These are phyloP conservation scores for Cerioporus squamosus DNA, from an alignment of 1,284 basidiomycete genomes.

Conservation along the genomic window DNA sequence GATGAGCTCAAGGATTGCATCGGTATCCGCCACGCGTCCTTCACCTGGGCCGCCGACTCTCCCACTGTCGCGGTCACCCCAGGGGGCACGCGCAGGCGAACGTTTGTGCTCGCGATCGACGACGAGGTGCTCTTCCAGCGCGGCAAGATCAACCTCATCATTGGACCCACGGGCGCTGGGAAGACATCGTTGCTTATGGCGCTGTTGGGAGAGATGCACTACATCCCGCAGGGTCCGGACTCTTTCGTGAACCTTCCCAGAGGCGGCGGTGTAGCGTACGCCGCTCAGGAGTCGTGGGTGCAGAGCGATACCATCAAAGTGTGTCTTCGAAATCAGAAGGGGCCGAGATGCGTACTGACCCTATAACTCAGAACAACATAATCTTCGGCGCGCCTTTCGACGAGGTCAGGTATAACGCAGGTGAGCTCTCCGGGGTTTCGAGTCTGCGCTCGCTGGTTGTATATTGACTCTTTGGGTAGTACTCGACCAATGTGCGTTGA, in stretches of 20 bases:
- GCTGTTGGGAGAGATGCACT: slow-evolving; percentile 67
- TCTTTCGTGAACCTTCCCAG: slow-evolving; percentile 75
- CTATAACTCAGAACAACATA: slow-evolving; percentile 45
- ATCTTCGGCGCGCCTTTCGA: slow-evolving; percentile 48
- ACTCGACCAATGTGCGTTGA: slow-evolving; percentile 64
- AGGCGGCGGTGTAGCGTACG: slow-evolving; percentile 69
- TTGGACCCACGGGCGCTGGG: slow-evolving; percentile 65
- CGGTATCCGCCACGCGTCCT: slow-evolving; percentile 46
- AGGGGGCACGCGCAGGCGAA: slow-evolving; percentile 30
- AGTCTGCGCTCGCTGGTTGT: slow-evolving; percentile 35
- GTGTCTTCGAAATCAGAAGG: neutral
- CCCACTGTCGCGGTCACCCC: slow-evolving; percentile 33
- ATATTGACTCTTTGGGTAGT: slow-evolving; percentile 41
- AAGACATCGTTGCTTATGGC: slow-evolving; percentile 60
- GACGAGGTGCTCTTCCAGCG: slow-evolving; percentile 60
- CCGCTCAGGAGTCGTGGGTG: slow-evolving; percentile 81
- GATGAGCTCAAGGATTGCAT: slow-evolving; percentile 31
- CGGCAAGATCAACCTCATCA: slow-evolving; percentile 63
- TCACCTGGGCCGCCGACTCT: slow-evolving; percentile 43
- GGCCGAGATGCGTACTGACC: neutral
- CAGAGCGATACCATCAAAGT: slow-evolving; percentile 56
- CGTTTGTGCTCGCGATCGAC: slow-evolving; percentile 54
- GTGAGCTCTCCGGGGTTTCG: slow-evolving; percentile 41
- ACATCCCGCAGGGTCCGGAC: slow-evolving; percentile 50
- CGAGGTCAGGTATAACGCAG: slow-evolving; percentile 47